Evolutionary conservation across 1,284 basidiomycete species (phyloP).

Genomic region (Flammula alnicola): DNA sequence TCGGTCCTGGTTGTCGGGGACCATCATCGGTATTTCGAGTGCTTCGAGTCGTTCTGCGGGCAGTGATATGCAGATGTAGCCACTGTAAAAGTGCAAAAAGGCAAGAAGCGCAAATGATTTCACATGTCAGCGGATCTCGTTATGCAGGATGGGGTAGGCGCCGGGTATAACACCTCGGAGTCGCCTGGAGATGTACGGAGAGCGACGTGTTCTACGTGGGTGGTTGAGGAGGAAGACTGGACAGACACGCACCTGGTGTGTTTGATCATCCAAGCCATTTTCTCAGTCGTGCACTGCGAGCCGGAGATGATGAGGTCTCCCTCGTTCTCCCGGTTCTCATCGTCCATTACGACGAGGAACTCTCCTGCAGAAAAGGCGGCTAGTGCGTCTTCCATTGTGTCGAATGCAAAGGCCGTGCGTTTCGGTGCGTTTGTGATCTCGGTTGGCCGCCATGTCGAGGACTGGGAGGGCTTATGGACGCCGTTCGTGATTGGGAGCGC

Average conservation of each 20-base stretch:
- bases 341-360: slow-evolving; percentile 95
- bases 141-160: slow-evolving; percentile 13
- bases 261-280: slow-evolving; percentile 99
- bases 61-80: slow-evolving; percentile 93
- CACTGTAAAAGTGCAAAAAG: slow-evolving; percentile 52
- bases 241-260: slow-evolving; percentile 78
- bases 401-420: slow-evolving; percentile 55
- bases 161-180: slow-evolving; percentile 13
- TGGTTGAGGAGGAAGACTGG: not conserved
- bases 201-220: slow-evolving; percentile 3
- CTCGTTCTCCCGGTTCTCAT: slow-evolving; percentile 92
- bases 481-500: slow-evolving; percentile 17
- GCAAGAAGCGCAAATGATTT: slow-evolving; percentile 16
- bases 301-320: slow-evolving; percentile 92
- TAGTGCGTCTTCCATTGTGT: slow-evolving; percentile 81
- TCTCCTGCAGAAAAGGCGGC: slow-evolving; percentile 82
- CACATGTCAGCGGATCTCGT: slow-evolving; percentile 29
- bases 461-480: slow-evolving; percentile 25
- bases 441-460: slow-evolving; percentile 36
- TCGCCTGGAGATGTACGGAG: not conserved
- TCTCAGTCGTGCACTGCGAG: slow-evolving; percentile 83
- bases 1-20: slow-evolving; percentile 87
- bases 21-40: slow-evolving; percentile 94
- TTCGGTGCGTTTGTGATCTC: slow-evolving; percentile 30
- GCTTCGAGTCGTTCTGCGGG: slow-evolving; percentile 77